Evolutionary conservation across 345 rosid genomes (phyloP).

Genomic region (Citrus cavaleriei): DNA sequence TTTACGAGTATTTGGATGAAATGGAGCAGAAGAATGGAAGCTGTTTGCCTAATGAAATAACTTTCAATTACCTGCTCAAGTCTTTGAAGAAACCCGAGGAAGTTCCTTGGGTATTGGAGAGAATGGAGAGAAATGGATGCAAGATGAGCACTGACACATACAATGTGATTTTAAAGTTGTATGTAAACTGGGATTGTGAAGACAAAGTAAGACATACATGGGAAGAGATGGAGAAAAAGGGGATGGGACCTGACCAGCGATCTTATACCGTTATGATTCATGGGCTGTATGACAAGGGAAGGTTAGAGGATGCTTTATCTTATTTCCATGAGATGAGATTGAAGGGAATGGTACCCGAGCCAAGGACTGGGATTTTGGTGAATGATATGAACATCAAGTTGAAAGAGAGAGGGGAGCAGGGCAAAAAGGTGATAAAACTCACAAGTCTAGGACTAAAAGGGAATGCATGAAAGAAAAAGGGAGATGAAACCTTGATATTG

Average conservation of each 20-base stretch:
- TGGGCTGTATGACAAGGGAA: conserved; percentile 44
- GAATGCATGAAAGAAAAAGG: neutral
- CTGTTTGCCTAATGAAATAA: conserved; percentile 58
- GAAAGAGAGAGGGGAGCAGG: conserved; percentile 20
- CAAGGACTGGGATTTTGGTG: conserved; percentile 55
- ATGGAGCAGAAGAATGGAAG: conserved; percentile 52
- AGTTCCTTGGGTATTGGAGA: conserved; percentile 47
- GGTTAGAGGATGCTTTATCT: conserved; percentile 42
- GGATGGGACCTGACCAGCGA: conserved; percentile 62
- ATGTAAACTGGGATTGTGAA: conserved; percentile 55
- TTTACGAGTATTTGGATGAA: conserved; percentile 53
- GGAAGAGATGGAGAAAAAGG: conserved; percentile 65
- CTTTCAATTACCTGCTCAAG: conserved; percentile 71
- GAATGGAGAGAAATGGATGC: conserved; percentile 56
- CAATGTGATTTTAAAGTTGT: conserved; percentile 61
- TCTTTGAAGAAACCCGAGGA: conserved; percentile 44
- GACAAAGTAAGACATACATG: conserved; percentile 47
- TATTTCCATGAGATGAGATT: conserved; percentile 56
- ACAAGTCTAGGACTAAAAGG: conserved; percentile 16
- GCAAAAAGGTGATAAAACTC: neutral
- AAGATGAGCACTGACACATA: conserved; percentile 47
- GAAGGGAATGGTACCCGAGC: conserved; percentile 63
- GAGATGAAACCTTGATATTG: neutral
- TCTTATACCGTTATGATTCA: conserved; percentile 75
- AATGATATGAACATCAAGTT: conserved; percentile 31